These are phyloP conservation scores for Wickerhamiella alocasiicola DNA, from an alignment of 805 yeast genomes.

Conservation along the genomic window DNA sequence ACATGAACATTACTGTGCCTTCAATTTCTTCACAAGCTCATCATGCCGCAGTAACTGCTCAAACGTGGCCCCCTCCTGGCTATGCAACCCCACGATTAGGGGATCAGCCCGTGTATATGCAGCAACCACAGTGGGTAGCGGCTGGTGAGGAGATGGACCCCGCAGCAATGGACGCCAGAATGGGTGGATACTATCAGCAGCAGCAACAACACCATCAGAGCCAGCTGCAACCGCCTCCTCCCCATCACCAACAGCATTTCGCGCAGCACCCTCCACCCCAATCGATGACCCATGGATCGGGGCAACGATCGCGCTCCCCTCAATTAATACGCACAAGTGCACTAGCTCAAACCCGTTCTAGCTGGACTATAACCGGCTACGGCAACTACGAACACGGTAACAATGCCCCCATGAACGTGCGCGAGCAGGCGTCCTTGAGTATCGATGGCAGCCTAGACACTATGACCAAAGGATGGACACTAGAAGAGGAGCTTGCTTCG, in stretches of 20 bases:
- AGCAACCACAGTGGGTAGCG: neutral
- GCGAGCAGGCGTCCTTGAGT: conserved; percentile 14
- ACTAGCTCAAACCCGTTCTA: conserved; percentile 1
- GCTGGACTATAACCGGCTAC: conserved; percentile 5
- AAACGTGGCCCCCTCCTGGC: too few species aligned
- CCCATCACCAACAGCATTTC: neutral
- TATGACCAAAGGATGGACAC: conserved; percentile 36
- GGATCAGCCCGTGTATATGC: neutral
- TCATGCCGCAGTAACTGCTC: too few species aligned
- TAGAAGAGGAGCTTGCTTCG: conserved; percentile 29
- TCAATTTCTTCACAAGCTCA: too few species aligned
- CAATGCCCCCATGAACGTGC: neutral
- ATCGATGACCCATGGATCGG: too few species aligned
- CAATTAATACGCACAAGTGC: conserved; percentile 10
- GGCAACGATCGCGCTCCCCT: conserved; percentile 1
- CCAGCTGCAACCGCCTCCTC: neutral
- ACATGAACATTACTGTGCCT: too few species aligned
- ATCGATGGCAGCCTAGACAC: conserved; percentile 22
- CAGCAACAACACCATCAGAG: neutral
- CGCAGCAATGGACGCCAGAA: neutral
- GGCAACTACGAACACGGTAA: neutral
- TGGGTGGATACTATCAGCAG: neutral
- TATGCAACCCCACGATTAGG: too few species aligned
- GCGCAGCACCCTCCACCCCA: neutral
- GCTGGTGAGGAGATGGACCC: neutral